Conservation (phyloP, 148 eudicot genomes). For the Rheum nobile region DNA sequence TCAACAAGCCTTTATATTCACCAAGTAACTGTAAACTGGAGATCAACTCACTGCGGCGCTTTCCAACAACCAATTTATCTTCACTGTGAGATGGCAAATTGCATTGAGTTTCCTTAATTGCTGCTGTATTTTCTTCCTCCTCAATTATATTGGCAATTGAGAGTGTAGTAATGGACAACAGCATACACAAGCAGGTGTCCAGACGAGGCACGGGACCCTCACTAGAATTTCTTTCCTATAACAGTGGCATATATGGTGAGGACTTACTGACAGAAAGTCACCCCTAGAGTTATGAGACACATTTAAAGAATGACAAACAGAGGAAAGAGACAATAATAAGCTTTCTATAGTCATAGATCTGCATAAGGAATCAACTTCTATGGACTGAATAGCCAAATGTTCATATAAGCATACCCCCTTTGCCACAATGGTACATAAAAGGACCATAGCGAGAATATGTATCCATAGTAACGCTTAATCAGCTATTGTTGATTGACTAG, state of each 20-base stretch:
- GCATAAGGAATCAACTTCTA: neutral
- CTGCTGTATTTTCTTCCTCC: constrained; percentile 48
- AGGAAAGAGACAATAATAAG: neutral
- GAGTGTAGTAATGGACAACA: constrained; percentile 60
- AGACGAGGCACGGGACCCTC: constrained; percentile 96
- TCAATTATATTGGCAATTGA: constrained; percentile 58
- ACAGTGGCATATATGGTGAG: neutral
- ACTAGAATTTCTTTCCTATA: constrained; percentile 67
- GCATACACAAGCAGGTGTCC: constrained; percentile 83
- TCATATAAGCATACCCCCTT: neutral
- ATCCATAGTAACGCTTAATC: too few species aligned
- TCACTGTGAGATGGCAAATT: constrained; percentile 22
- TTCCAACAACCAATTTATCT: constrained; percentile 26
- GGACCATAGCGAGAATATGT: neutral
- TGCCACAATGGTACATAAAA: neutral
- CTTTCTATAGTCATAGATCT: neutral
- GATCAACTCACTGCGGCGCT: constrained; percentile 37
- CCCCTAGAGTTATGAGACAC: neutral
- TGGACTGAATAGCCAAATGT: neutral
- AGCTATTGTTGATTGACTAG: neutral
- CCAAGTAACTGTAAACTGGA: constrained; percentile 67
- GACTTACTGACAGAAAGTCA: neutral
- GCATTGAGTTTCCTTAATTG: constrained; percentile 6
- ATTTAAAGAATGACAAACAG: constrained; percentile 2
- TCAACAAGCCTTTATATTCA: constrained; percentile 68